Percentiles rank a stretch among this genome's conserved stretches.
Conservation (phyloP, 805 yeast genomes). For the Yarrowia sp. region DNA sequence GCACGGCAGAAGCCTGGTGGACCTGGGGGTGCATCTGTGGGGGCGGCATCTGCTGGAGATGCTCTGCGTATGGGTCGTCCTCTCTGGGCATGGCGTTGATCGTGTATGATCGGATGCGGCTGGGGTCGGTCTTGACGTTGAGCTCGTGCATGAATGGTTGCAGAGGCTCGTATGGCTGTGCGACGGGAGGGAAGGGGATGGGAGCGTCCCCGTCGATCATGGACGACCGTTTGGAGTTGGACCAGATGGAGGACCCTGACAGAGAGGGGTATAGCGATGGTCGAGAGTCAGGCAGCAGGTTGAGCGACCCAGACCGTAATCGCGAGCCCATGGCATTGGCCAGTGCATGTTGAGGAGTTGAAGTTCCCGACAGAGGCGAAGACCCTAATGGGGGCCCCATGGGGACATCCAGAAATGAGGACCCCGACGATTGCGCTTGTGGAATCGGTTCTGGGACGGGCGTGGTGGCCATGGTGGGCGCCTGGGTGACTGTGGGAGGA, state of each 20-base stretch:
- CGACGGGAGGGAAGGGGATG: slow-evolving; percentile 31
- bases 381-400: slow-evolving; percentile 26
- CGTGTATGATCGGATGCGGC: slow-evolving; percentile 38
- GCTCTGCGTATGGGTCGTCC: slow-evolving; percentile 21
- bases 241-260: slow-evolving; percentile 37
- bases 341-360: slow-evolving; percentile 15
- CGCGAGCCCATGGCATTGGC: slow-evolving; percentile 28
- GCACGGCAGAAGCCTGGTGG: slow-evolving; percentile 21
- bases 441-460: not conserved
- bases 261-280: slow-evolving; percentile 33
- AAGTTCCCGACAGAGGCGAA: slow-evolving; percentile 25
- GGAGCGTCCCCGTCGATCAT: slow-evolving; percentile 30
- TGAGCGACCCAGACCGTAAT: slow-evolving; percentile 35
- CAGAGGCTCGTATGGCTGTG: slow-evolving; percentile 35
- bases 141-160: slow-evolving; percentile 36
- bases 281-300: slow-evolving; percentile 33
- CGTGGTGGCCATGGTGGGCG: not conserved
- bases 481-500: slow-evolving; percentile 7
- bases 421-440: not conserved
- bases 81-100: slow-evolving; percentile 31
- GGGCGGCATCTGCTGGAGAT: slow-evolving; percentile 13
- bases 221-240: slow-evolving; percentile 28
- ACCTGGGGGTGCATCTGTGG: slow-evolving; percentile 25
- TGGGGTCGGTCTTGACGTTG: slow-evolving; percentile 38
- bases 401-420: slow-evolving; percentile 18